These are phyloP conservation scores for Massarina eburnea DNA, from an alignment of 2,329 filamentous ascomycete genomes.

Conservation along the genomic window DNA sequence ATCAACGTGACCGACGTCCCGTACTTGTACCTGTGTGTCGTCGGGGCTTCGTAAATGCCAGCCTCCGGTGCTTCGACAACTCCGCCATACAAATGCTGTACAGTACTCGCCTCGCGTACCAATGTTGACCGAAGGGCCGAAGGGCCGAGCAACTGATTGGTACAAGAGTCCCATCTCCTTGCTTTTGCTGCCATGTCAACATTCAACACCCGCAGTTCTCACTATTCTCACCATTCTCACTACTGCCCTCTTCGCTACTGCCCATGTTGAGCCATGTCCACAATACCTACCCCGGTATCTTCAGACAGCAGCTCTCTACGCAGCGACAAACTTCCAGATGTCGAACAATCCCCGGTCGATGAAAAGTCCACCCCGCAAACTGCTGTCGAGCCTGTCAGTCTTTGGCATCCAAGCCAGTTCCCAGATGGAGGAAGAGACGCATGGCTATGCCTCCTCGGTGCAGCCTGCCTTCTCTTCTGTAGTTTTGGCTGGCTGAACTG, in stretches of 20 bases:
- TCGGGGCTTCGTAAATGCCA: too few relatives aligned
- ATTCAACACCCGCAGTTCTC: too few relatives aligned
- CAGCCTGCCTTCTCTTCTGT: constrained; percentile 31
- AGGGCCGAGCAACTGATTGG: background rate
- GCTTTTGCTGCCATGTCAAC: too few relatives aligned
- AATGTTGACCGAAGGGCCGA: background rate
- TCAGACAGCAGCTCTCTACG: background rate
- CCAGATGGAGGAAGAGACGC: constrained; percentile 43
- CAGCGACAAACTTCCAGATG: constrained; percentile 1
- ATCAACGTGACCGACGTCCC: too few relatives aligned
- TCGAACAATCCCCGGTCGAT: constrained; percentile 11
- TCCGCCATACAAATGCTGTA: background rate
- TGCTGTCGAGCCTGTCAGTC: constrained; percentile 16
- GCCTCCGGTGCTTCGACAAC: background rate
- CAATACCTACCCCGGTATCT: background rate
- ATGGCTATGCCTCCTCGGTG: constrained; percentile 34
- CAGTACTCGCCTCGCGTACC: background rate
- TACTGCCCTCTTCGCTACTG: background rate
- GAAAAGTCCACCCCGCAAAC: constrained; percentile 14
- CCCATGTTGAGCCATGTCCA: background rate
- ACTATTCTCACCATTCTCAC: background rate
- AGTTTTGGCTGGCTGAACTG: constrained; percentile 49
- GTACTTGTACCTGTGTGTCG: too few relatives aligned
- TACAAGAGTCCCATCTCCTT: too few relatives aligned
- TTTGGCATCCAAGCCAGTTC: constrained; percentile 35